Base-by-base conservation (phyloP, 1,139 yeast genomes). In the Pneumocystis murina region DNA sequence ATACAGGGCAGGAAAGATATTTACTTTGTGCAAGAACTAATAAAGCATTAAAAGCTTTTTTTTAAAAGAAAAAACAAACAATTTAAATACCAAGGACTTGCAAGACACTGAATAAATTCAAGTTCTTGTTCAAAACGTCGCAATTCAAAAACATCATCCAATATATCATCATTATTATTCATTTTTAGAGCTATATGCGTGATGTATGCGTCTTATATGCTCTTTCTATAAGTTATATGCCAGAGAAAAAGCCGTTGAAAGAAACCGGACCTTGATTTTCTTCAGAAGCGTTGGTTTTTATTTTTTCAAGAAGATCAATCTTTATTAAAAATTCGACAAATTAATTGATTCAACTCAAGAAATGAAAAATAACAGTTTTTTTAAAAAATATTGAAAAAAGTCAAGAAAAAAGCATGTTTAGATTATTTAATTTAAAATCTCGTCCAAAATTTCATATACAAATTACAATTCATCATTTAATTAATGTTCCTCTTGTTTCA, bases 401-500 rank as follows among this genome's bases (percentile, higher is more conserved):
- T 4, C 10, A 30, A 36, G 10, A 30, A 8, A 59, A 55, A n/a
- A 17, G 35, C 12, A n/a, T 30, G 24, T 33, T 41, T 59, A 12
- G 38, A 20, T 24, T 54, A 16, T 39, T 62, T 54, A 61, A 65
- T 3, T 67, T 69, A n/a, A 64, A 66, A 40, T 33, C 63, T 30
- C 63, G 69, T 28, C 82, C 82, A 5, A 80, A 79, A 70, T 91
- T 88, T 73, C 76, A 82, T 62, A 78, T 89, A 61, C 75, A 78
- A 35, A 75, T 90, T 54, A 75, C 80, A 28, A 80, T 91, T 63
- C 81, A 82, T 65, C 95, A 87, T 69, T 77, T 91, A 62, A 80
- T 85, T 39, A 91, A 91, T 71, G 82, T 91, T 54, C 97, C 97
- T 0, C 89, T 87, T 69, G 80, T 86, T 1, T 78, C 83, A 1